phyloP scores from a whole-genome alignment of 2,329 filamentous ascomycete genomes.

The Fusarium kyushuense region DNA sequence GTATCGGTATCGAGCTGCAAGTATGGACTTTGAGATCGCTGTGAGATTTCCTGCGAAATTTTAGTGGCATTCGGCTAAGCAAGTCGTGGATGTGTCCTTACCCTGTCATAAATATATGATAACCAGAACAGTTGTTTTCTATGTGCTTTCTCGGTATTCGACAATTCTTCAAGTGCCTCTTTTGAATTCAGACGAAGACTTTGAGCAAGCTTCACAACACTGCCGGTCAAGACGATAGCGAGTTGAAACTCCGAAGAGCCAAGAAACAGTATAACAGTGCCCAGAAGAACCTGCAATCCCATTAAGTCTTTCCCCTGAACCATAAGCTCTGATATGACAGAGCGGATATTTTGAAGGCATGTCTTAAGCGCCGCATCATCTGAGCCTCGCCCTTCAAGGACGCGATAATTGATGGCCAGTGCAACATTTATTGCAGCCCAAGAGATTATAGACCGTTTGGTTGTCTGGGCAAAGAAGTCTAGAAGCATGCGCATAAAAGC shows the following conservation, averaged over 20 bases:
- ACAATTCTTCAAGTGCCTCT: not conserved
- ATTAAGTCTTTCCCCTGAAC: conserved; percentile 48
- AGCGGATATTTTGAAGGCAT: conserved; percentile 51
- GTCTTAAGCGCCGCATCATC: conserved; percentile 37
- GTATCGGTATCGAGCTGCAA: conserved; percentile 54
- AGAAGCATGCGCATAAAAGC: conserved; percentile 52
- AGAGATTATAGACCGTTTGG: conserved; percentile 30
- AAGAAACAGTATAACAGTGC: conserved; percentile 51
- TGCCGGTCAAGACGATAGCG: conserved; percentile 50
- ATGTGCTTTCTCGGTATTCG: conserved; percentile 32
- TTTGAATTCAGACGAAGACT: conserved; percentile 50
- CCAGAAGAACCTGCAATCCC: conserved; percentile 53
- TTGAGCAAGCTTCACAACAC: conserved; percentile 52
- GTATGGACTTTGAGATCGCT: conserved; percentile 51
- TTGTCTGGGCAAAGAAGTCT: conserved; percentile 48
- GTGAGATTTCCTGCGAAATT: conserved; percentile 49
- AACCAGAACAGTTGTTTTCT: conserved; percentile 55
- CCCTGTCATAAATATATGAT: conserved; percentile 52
- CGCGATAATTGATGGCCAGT: conserved; percentile 50
- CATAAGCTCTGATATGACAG: conserved; percentile 51
- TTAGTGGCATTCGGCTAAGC: not conserved
- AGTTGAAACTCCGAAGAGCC: conserved; percentile 50
- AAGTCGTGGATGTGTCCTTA: not conserved
- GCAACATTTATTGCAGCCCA: conserved; percentile 55
- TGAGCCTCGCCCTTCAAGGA: conserved; percentile 37